Conservation (phyloP, 345 rosid species). For the Citropsis articulata region DNA sequence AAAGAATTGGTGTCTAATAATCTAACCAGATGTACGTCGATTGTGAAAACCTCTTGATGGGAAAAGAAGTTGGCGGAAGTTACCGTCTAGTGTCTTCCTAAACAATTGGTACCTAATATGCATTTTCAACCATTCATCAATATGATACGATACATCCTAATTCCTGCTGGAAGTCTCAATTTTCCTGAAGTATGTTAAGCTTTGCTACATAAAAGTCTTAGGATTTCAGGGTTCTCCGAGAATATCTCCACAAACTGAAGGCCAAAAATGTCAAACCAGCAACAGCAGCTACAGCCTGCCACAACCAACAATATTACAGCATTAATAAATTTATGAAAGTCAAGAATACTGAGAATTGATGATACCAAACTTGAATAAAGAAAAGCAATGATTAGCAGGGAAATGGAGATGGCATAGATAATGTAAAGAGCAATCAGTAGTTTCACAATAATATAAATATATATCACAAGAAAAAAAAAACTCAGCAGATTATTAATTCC, state of each 20-base stretch:
- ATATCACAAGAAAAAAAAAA: background rate
- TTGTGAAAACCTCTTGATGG: background rate
- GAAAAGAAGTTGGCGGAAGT: background rate
- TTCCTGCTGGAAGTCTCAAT: background rate
- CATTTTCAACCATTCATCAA: background rate
- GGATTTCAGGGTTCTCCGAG: constrained; percentile 37
- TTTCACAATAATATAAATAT: background rate
- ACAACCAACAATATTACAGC: constrained; percentile 14
- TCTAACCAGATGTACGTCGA: background rate
- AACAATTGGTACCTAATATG: background rate
- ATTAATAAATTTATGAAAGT: background rate
- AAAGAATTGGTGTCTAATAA: background rate
- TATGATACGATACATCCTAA: background rate
- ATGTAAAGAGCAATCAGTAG: background rate
- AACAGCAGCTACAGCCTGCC: constrained; percentile 61
- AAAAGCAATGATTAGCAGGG: background rate
- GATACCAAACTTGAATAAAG: background rate
- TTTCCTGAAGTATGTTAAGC: background rate
- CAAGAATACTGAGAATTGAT: background rate
- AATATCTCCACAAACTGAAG: constrained; percentile 60
- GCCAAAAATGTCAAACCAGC: constrained; percentile 53
- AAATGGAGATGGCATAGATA: background rate
- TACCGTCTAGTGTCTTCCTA: background rate
- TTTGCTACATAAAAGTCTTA: constrained; percentile 8
- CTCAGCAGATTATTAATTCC: background rate